Base-by-base conservation (phyloP, 352 stramenopile genomes). In the Globisporangium solare region DNA sequence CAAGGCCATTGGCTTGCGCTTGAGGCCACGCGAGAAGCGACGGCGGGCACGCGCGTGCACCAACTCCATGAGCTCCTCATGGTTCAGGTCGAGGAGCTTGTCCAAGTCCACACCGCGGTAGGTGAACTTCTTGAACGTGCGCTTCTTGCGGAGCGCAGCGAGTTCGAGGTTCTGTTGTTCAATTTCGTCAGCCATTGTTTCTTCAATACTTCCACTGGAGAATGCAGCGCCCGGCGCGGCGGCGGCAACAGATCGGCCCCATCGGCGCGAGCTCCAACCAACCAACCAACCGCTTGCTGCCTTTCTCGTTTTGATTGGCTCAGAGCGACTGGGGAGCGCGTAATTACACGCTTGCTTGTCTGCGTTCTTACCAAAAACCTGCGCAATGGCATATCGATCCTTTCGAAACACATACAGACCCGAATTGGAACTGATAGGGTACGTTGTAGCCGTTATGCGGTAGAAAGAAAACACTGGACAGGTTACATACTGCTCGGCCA, bases 81-180 rank as follows among this genome's bases (percentile, higher is more conserved):
- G 97, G 85, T 97, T 98, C 66, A 99, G 82, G 86, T 99, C 97
- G 35, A 99, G 81, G 41, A 99, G 88, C 83, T 98, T 98, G 74
- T 99, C 97, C 27, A 99, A 84, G 77, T 99, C 97, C 63, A 99
- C 94, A 65, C 97, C 97, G 73, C 97, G 94, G 93, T 97, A 99
- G 68, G 95, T 99, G 77, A 99, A 99, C 86, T 99, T 99, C 78
- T 98, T 98, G 94, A 99, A 99, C 65, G 96, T 95, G 71, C 97
- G 95, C 89, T 99, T 99, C 93, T 99, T 99, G 73, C 97, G 97
- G 63, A 98, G 84, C 65, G 97, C 96, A 68, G 95, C 92, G 75
- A 98, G 67, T 66, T 92, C 82, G 52, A 92, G 63, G 73, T 88
- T 88, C 66, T 83, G 77, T 41, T 87, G 63, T 60, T 91, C 77